These are phyloP conservation scores for Obba rivulosa DNA, from an alignment of 768 basidiomycete species.

Conservation along the genomic window DNA sequence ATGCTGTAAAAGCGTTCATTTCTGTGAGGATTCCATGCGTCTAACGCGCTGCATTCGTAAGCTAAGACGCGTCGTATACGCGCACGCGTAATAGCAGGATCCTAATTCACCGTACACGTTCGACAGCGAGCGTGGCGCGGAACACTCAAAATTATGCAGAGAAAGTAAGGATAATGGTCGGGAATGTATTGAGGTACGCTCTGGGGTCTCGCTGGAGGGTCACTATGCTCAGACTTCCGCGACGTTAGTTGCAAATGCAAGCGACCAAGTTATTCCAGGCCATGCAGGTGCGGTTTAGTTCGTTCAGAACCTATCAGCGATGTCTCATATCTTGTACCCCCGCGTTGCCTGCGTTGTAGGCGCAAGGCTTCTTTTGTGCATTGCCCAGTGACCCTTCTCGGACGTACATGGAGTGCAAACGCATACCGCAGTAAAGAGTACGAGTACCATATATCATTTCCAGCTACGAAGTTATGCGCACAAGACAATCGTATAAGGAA, in stretches of 20 bases:
- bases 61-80: neutral
- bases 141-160: slow-evolving; percentile 56
- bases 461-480: too few species aligned
- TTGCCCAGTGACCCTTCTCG: slow-evolving; percentile 59
- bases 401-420: slow-evolving; percentile 67
- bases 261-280: slow-evolving; percentile 58
- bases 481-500: too few species aligned
- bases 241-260: slow-evolving; percentile 53
- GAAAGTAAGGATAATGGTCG: slow-evolving; percentile 32
- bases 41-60: neutral
- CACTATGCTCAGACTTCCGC: neutral
- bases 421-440: slow-evolving; percentile 38
- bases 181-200: slow-evolving; percentile 54
- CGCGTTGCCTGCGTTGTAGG: too few species aligned
- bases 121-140: slow-evolving; percentile 53
- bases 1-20: slow-evolving; percentile 34
- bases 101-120: slow-evolving; percentile 54
- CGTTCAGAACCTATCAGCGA: too few species aligned
- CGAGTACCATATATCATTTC: too few species aligned
- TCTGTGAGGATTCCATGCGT: slow-evolving; percentile 14
- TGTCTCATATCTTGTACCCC: too few species aligned
- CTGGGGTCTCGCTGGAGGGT: neutral
- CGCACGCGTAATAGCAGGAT: slow-evolving; percentile 33
- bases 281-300: slow-evolving; percentile 67
- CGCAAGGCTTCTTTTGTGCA: slow-evolving; percentile 63